Evolutionary conservation across 768 basidiomycete species (phyloP).

Genomic region (Boletus rubropictus): DNA sequence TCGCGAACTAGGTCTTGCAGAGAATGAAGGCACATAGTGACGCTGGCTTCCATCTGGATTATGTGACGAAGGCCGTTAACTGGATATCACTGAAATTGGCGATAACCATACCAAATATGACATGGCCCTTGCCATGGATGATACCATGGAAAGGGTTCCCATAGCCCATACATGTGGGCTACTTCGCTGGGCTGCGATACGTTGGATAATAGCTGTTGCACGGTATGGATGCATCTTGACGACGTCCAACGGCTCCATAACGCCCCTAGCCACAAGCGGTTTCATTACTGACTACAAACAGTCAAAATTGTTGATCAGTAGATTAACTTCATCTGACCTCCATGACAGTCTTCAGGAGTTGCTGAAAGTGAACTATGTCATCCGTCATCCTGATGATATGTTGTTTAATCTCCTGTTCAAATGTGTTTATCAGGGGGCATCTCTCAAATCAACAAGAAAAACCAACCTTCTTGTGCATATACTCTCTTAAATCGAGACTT

Average conservation of each 20-base stretch:
- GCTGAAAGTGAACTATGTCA: conserved; percentile 58
- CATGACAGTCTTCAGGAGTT: conserved; percentile 68
- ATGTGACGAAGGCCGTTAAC: background rate
- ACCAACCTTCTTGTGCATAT: conserved; percentile 80
- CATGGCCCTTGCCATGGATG: conserved; percentile 73
- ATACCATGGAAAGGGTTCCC: conserved; percentile 46
- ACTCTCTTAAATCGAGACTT: conserved; percentile 79
- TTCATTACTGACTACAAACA: conserved; percentile 31
- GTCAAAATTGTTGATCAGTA: conserved; percentile 2
- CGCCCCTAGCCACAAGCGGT: conserved; percentile 30
- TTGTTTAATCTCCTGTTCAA: conserved; percentile 59
- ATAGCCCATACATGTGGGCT: conserved; percentile 43
- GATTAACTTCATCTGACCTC: conserved; percentile 41
- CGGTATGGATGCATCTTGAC: conserved; percentile 61
- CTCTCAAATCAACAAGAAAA: background rate
- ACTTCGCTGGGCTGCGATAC: conserved; percentile 34
- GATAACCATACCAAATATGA: conserved; percentile 65
- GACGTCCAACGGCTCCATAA: conserved; percentile 53
- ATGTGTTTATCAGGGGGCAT: background rate
- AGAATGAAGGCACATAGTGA: conserved; percentile 67
- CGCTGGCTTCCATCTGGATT: conserved; percentile 75
- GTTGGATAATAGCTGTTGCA: conserved; percentile 39
- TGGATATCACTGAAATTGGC: background rate
- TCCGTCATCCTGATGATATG: conserved; percentile 73
- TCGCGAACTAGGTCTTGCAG: conserved; percentile 49